Conservation (phyloP, 345 rosid genomes). For the Populus tremula region DNA sequence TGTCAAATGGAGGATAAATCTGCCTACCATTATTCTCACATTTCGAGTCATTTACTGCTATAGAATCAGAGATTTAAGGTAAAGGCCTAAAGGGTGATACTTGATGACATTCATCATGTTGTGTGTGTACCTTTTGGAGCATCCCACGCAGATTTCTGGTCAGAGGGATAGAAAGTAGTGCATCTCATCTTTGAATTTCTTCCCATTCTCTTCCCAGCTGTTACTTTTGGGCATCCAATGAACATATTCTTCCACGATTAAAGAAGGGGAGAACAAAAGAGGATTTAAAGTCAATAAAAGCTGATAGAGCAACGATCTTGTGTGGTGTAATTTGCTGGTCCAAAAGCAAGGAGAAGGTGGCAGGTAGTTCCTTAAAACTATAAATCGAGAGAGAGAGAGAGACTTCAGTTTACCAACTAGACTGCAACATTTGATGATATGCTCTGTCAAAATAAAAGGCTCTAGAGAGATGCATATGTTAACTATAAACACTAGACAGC, state of each 20-base stretch:
- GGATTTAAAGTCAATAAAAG: not conserved
- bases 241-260: not conserved
- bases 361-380: not conserved
- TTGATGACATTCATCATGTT: not conserved
- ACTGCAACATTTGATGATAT: not conserved
- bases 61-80: not conserved
- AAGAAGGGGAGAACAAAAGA: not conserved
- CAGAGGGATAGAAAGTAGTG: slow-evolving; percentile 15
- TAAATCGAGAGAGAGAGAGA: not conserved
- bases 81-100: not conserved
- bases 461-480: too few relatives aligned
- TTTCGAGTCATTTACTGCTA: not conserved
- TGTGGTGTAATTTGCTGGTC: not conserved
- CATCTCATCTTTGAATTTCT: not conserved
- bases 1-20: too few relatives aligned
- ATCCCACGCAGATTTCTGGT: slow-evolving; percentile 14
- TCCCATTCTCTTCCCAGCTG: not conserved
- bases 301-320: not conserved
- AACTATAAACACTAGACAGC: not conserved
- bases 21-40: not conserved
- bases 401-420: not conserved
- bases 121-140: slow-evolving; percentile 20
- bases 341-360: not conserved
- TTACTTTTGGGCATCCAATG: not conserved
- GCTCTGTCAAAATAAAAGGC: not conserved